Base-by-base conservation (phyloP, 2,329 filamentous ascomycete species). In the Pseudocercospora musae region DNA sequence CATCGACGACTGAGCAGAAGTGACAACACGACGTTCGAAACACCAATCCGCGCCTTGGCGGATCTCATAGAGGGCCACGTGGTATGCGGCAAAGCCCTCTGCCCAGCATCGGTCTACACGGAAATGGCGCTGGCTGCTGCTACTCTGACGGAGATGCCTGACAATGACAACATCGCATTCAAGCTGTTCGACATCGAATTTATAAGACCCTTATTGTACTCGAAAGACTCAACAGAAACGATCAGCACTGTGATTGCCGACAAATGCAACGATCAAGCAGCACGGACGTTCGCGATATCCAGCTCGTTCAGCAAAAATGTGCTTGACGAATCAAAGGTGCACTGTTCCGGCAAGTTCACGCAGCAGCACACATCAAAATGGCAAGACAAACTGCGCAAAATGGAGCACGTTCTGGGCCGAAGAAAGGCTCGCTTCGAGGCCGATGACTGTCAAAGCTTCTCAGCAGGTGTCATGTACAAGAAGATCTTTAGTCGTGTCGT, bases 401-500 rank as follows among this genome's bases (percentile, higher is more conserved):
- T 50, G 9, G 54, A 55, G 49, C 31, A 56, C 33, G 25, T 33
- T n/a, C 37, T 62, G 27, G 31, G 46, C 4, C 46, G 60, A 8
- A 31, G 57, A n/a, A 44, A 37, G 25, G 20, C 27, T 4, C 57
- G 6, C 13, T 53, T 63, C 37, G 50, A 50, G n/a, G 52, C 52
- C 27, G 62, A 58, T 27, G 55, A 57, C 15, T 44, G 46, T n/a
- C 62, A 65, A 25, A 52, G 31, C 33, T 63, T 65, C 42, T 56
- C 57, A 25, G 60, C 58, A 8, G 40, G 46, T 10, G 57, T 58
- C 52, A 65, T 65, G 63, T 65, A 65, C 27, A 55, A 65, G 23
- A 63, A 60, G 49, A 57, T 65, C 15, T 65, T 65, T 49, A 63
- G 44, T 25, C 44, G 63, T 9, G 63, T 65, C 15, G 63, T 65